Evolutionary conservation across 2,329 filamentous ascomycete species (phyloP), one percentile per base, ranked within the genome.

Genomic region (Alternaria conjuncta): DNA sequence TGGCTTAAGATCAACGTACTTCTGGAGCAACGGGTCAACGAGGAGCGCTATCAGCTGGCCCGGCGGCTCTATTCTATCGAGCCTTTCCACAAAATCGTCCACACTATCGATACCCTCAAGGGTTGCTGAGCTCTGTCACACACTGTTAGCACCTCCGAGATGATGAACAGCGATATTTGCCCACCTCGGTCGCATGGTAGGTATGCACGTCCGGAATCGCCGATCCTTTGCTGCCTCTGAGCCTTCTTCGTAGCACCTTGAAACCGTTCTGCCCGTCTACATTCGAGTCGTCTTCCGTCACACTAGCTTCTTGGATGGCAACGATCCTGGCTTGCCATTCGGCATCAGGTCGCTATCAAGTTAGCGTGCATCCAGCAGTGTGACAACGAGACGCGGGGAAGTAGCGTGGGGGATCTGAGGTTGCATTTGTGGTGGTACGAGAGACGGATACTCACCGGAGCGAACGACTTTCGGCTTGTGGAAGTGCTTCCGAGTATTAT

Each of bases 21-120:
- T 96, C 76, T 95, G 92, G 2, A 95, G 85, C 28, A 96, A 82
- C 4, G 90, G 90, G 73, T 96, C 92, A 2, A 87, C 87, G 13
- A 96, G 82, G 5, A 92, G 88, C 6, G 93, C 92, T 44, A 94
- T 88, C 2, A 96, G 84, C 78, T 97, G 93, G 66, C 92, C 94
- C 0, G 93, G 93, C 44, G 94, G 82, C 77, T 96, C 92, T 25
- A 97, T 89, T 68, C 86, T 91, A 70, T 96, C 92, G 9, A 97
- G 79, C 60, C 87, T 91, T 47, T 87, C 86, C 6, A 93, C 89
- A 63, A 97, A 90, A 54, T 88, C 85, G 23, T 88, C 83, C 12
- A 89, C 89, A 64, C 85, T 89, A 70, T 93, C 90, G 57, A 96
- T 88, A 73, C 96, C 93, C 75, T 96, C 93, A 6, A 96, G 80